Percentiles rank a stretch among this genome's conserved stretches.
Evolutionary conservation across 176 grass and related monocot species (phyloP).

Genomic region (Ensete ventricosum): DNA sequence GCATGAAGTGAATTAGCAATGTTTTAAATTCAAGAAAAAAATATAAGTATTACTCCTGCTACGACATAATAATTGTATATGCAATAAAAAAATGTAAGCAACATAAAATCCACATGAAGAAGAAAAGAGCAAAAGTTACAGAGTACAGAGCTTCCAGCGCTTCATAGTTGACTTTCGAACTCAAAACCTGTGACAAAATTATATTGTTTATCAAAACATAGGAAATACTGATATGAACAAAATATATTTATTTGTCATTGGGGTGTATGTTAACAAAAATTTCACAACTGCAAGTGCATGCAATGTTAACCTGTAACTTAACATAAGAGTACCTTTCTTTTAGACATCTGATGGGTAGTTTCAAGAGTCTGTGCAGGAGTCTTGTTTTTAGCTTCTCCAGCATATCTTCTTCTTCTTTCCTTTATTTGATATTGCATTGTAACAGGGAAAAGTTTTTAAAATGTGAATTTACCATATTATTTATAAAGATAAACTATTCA

Average conservation of each 20-base stretch:
- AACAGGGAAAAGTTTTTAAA: background rate
- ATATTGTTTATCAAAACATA: background rate
- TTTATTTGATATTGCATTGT: conserved; percentile 17
- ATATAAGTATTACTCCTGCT: too few species aligned
- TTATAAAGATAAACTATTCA: background rate
- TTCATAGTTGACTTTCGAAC: conserved; percentile 7
- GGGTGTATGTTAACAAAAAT: background rate
- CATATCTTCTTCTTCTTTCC: conserved; percentile 40
- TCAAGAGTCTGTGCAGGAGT: conserved; percentile 62
- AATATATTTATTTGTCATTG: background rate
- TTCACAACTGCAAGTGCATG: background rate
- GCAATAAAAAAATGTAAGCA: too few species aligned
- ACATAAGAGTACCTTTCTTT: conserved; percentile 50
- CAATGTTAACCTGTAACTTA: background rate
- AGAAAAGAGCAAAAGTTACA: too few species aligned
- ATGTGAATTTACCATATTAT: background rate
- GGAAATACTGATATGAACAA: background rate
- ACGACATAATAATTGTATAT: too few species aligned
- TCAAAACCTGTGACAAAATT: background rate
- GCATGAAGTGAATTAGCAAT: too few species aligned
- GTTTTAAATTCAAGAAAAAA: too few species aligned
- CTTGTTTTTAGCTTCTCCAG: conserved; percentile 40
- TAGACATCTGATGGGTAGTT: conserved; percentile 76
- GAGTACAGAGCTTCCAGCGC: background rate
- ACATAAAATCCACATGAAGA: too few species aligned